Percentiles rank a stretch among this genome's conserved stretches.
These are phyloP conservation scores for Aspergillus kassunensis DNA, from an alignment of 495 filamentous ascomycete genomes.

Conservation along the genomic window DNA sequence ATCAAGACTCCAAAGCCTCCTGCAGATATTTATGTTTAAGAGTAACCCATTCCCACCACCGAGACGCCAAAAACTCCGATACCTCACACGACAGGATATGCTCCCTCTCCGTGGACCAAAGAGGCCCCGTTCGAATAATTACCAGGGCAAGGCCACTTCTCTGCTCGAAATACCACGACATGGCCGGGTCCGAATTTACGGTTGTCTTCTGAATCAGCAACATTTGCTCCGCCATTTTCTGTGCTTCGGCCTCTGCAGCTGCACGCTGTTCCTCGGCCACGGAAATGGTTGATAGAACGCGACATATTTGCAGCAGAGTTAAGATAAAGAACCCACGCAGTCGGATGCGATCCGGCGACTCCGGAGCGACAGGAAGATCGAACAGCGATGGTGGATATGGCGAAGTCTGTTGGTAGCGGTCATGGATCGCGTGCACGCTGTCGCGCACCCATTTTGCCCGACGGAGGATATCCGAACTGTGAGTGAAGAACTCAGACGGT, in stretches of 20 bases:
- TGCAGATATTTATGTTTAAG: neutral
- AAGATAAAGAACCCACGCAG: slow-evolving; percentile 4
- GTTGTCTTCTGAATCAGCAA: slow-evolving; percentile 2
- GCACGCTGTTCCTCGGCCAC: neutral
- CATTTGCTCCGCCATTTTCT: slow-evolving; percentile 3
- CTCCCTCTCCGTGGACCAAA: neutral
- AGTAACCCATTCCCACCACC: slow-evolving; percentile 8
- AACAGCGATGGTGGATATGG: slow-evolving; percentile 6
- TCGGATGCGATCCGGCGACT: slow-evolving; percentile 7
- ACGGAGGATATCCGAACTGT: neutral
- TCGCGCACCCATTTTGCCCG: neutral
- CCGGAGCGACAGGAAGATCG: neutral
- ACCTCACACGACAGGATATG: neutral
- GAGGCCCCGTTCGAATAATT: neutral
- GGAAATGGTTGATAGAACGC: neutral
- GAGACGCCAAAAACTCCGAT: neutral
- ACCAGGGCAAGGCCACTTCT: slow-evolving; percentile 1
- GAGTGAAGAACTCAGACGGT: neutral
- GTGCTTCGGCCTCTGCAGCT: slow-evolving; percentile 4
- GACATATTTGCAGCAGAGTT: slow-evolving; percentile 2
- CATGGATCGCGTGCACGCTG: neutral
- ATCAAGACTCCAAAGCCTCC: neutral
- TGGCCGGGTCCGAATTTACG: slow-evolving; percentile 5
- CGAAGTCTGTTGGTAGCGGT: neutral
- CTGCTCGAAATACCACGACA: slow-evolving; percentile 12